Evolutionary conservation across 2,329 filamentous ascomycete genomes (phyloP), one percentile per base, ranked within the genome.

Genomic region (Colletotrichum sp.): DNA sequence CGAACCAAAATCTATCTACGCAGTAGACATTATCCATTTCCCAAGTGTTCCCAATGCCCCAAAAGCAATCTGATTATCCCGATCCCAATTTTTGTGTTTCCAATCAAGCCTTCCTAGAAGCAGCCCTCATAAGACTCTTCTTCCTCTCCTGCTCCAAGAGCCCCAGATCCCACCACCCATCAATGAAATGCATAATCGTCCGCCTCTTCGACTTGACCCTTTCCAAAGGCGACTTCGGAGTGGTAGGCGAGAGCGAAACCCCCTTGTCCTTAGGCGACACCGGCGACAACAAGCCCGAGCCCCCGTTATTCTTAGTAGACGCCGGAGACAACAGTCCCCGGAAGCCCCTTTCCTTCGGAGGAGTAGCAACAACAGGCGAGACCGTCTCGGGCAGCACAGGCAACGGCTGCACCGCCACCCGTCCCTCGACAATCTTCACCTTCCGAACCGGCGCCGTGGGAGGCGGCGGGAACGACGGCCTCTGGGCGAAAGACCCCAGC

Each of bases 121-220:
- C 65, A 52, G 32, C 65, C 34, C 66, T 22, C 36, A 55, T 80
- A 75, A 85, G 81, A 61, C 83, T 72, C 9, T 82, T 85, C 78
- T 84, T 82, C 74, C 87, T 84, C 30, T 89, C 85, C 81, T 83
- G 88, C 30, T 89, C 88, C 70, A 90, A 77, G 71, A 90, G 79
- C 6, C 85, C 87, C 71, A 90, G 81, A 81, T 90, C 89, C 89
- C 89, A 91, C 89, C 89, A 91, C 7, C 89, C 89, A 57, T 90
- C 88, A 32, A 90, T 83, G 25, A 86, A 82, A 52, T 87, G 83
- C 76, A 89, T 82, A 27, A 91, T 81, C 1, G 88, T 90, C 83
- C 83, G 88, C 9, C 88, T 84, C 78, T 83, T 85, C 34, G 84
- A 83, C 70, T 82, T 84, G 3, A 76, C 79, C 5, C 74, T 55